Percentiles rank a stretch among this genome's conserved stretches.
These are phyloP conservation scores for Rhodotorula mucilaginosa DNA, from an alignment of 1,284 basidiomycete genomes.

Conservation along the genomic window DNA sequence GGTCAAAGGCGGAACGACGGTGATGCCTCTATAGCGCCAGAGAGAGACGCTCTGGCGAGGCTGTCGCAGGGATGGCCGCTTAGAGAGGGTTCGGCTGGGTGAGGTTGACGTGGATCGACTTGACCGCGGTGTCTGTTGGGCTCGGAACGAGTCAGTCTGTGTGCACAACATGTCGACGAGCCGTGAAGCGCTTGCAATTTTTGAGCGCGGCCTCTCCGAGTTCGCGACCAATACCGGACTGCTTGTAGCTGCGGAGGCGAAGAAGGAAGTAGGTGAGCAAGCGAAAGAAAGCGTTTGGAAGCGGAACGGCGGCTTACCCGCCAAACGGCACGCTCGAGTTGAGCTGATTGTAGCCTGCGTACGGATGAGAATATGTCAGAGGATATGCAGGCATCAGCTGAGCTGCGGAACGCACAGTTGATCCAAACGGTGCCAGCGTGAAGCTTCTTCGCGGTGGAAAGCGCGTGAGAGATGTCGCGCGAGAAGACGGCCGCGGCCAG, in stretches of 20 bases:
- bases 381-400: too few species aligned
- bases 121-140: constrained; percentile 46
- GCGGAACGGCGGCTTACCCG: background rate
- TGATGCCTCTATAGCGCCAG: too few species aligned
- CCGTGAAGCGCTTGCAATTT: too few species aligned
- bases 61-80: background rate
- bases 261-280: constrained; percentile 60
- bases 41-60: too few species aligned
- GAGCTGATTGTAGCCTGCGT: constrained; percentile 1
- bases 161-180: too few species aligned
- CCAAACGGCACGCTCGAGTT: constrained; percentile 2
- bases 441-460: constrained; percentile 70
- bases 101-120: constrained; percentile 79
- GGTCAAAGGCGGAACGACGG: too few species aligned
- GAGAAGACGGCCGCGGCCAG: constrained; percentile 85
- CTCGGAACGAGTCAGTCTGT: too few species aligned
- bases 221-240: constrained; percentile 65
- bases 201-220: constrained; percentile 45
- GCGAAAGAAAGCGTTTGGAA: background rate
- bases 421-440: constrained; percentile 68
- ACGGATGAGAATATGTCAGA: too few species aligned
- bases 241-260: constrained; percentile 60
- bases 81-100: constrained; percentile 30
- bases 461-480: constrained; percentile 69
- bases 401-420: constrained; percentile 55